These are phyloP conservation scores for Haematococcus lacustris DNA, from an alignment of 139 green algal species.

Conservation along the genomic window DNA sequence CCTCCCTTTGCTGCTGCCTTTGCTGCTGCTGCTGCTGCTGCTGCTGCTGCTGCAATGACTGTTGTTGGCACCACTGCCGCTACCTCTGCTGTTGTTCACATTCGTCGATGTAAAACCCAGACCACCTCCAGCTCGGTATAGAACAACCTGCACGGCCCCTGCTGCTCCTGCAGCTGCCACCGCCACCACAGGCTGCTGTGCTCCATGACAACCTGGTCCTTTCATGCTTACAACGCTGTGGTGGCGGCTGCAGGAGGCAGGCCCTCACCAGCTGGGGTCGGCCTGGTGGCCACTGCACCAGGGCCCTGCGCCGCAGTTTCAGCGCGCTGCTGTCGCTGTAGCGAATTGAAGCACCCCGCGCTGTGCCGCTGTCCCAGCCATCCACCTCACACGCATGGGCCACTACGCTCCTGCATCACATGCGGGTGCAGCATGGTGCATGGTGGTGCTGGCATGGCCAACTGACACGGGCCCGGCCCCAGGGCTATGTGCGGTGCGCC, in stretches of 20 bases:
- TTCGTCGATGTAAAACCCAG: not conserved
- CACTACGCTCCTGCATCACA: too few species aligned
- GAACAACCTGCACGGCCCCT: too few species aligned
- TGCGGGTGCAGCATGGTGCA: too few species aligned
- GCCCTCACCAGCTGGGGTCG: constrained; percentile 2
- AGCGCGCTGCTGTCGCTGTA: constrained; percentile 25
- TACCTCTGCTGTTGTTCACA: not conserved
- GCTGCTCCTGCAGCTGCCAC: too few species aligned
- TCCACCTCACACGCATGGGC: too few species aligned
- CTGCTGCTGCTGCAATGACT: too few species aligned
- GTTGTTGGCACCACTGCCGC: too few species aligned
- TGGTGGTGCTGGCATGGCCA: too few species aligned
- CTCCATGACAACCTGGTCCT: not conserved
- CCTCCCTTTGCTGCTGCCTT: not conserved
- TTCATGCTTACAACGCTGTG: not conserved
- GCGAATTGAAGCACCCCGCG: constrained; percentile 10
- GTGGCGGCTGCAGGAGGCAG: not conserved
- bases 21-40: too few species aligned
- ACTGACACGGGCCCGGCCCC: too few species aligned
- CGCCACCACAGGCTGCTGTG: not conserved
- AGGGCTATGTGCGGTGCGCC: too few species aligned
- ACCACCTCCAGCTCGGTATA: too few species aligned
- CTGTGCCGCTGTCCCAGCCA: constrained; percentile 2
- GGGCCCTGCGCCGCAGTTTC: constrained; percentile 21
- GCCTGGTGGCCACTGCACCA: constrained; percentile 22